Evolutionary conservation across 495 filamentous ascomycete species (phyloP), one percentile per base, ranked within the genome.

Genomic region (Penicillium robsamsonii): DNA sequence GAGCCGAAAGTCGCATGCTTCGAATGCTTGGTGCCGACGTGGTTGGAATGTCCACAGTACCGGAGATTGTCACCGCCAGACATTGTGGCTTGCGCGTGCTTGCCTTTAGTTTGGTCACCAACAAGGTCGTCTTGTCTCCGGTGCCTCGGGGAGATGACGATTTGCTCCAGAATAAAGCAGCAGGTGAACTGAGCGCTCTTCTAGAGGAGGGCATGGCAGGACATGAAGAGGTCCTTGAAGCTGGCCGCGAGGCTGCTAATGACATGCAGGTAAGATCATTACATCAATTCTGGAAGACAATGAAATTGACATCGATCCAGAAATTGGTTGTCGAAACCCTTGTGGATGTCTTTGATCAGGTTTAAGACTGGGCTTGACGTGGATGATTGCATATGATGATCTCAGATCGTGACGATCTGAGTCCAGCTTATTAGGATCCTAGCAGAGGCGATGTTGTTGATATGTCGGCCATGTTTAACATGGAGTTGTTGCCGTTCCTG

Each of bases 31-130:
- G 87, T 8, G 87, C 86, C 25, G 87, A 91, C 68, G 69, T 90
- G 17, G 88, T 91, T 4, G 88, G 87, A 9, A 91, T 91, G 88
- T 88, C 85, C 17, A 90, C 87, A 6, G 85, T 91, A 15, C 88
- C 88, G 11, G 88, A 92, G 64, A 85, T 90, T 40, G 79, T 90
- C 47, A 83, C 87, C 17, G 88, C 88, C 13, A 78, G 88, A 58
- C 88, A 92, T 63, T 84, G 79, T 53, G 84, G 82, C 11, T 77
- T 92, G 52, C 75, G 81, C 30, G 84, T 91, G n/a, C 66, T 90
- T 41, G 88, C 87, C 31, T 79, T 90, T 58, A 90, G 87, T 56
- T 70, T 92, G 22, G 87, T 91, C n/a, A 91, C 88, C 17, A 92
- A 92, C 64, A 82, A 74, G 10, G 82, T 84, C 3, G 85, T 91